Base-by-base conservation (phyloP, 352 stramenopile species). In the Phytophthora lateralis region DNA sequence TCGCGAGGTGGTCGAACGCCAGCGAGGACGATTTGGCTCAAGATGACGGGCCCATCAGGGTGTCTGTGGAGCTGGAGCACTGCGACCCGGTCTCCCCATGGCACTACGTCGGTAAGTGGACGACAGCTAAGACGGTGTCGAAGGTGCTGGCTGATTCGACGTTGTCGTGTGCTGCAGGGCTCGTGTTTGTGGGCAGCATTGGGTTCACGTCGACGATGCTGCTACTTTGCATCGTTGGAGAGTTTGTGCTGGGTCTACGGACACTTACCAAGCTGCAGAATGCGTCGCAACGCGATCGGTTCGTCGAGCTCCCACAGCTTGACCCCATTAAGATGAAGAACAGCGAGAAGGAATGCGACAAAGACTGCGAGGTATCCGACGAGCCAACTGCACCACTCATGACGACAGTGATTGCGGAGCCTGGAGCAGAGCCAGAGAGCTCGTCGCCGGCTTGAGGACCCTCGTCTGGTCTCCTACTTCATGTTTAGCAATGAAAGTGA, bases 171-270 rank as follows among this genome's bases (percentile, higher is more conserved):
- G 26, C 2, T 41, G 9, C 20, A 84, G 75, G 67, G 4, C 63
- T 85, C 9, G 38, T 82, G 9, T 55, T 80, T 17, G 73, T 82
- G 26, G 65, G 53, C 7, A 65, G 64, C 39, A 70, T 85, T 24
- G 73, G 76, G 6, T 82, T 85, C 29, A 64, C 71, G 54, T 82
- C 71, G 11, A 72, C 66, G 18, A 34, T 85, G 35, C 41, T 80
- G 30, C 66, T 77, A 10, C 55, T 85, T 1, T 79, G 71, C 18
- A 41, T 80, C n/a, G 49, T 85, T 43, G 71, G 68, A 12, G 76
- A 85, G 68, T 80, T 77, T 48, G 51, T 82, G 30, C 42, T 85
- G 4, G 73, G 73, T 2, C 55, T 85, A 20, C 73, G 64, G 41
- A 79, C 64, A 2, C 61, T 82, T 53, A 66, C 76, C 15, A 78